Conservation (phyloP, 2,329 filamentous ascomycete species). For the Trichoderma sp. region DNA sequence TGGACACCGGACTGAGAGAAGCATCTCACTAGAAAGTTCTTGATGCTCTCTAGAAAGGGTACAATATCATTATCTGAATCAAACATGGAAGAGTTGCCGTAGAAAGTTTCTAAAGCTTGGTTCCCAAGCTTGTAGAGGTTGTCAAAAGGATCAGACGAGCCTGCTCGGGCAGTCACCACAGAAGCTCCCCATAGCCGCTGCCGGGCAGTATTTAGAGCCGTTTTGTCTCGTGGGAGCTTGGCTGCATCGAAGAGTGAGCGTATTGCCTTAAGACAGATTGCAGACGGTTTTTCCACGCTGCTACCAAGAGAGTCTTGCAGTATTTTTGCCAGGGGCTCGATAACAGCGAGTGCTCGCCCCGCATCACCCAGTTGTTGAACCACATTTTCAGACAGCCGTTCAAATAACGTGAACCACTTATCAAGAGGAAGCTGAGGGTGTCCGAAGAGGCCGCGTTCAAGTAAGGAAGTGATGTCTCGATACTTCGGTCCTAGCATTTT, state of each 20-base stretch:
- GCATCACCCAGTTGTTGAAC: slow-evolving; percentile 68
- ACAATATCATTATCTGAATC: slow-evolving; percentile 45
- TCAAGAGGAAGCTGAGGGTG: slow-evolving; percentile 53
- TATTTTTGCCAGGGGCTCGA: slow-evolving; percentile 70
- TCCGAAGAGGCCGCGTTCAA: slow-evolving; percentile 62
- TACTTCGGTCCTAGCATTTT: slow-evolving; percentile 68
- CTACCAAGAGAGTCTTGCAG: slow-evolving; percentile 46
- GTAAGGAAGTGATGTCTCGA: slow-evolving; percentile 67
- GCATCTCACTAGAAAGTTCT: slow-evolving; percentile 56
- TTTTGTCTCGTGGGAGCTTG: slow-evolving; percentile 61
- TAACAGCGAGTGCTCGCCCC: slow-evolving; percentile 65
- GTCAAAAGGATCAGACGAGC: slow-evolving; percentile 66
- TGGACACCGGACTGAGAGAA: slow-evolving; percentile 56
- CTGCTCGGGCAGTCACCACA: slow-evolving; percentile 40
- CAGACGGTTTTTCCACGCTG: slow-evolving; percentile 25
- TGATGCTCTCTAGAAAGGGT: slow-evolving; percentile 58
- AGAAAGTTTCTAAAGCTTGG: slow-evolving; percentile 58
- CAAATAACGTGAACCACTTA: slow-evolving; percentile 60
- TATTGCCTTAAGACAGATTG: slow-evolving; percentile 42
- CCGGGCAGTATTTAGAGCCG: slow-evolving; percentile 67
- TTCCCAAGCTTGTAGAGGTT: slow-evolving; percentile 66
- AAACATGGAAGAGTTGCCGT: slow-evolving; percentile 49
- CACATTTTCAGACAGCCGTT: slow-evolving; percentile 59
- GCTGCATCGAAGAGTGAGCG: slow-evolving; percentile 53
- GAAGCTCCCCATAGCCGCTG: slow-evolving; percentile 63